Evolutionary conservation across 2,329 filamentous ascomycete genomes (phyloP), one percentile per base, ranked within the genome.

Genomic region (Verticillium nubilum): DNA sequence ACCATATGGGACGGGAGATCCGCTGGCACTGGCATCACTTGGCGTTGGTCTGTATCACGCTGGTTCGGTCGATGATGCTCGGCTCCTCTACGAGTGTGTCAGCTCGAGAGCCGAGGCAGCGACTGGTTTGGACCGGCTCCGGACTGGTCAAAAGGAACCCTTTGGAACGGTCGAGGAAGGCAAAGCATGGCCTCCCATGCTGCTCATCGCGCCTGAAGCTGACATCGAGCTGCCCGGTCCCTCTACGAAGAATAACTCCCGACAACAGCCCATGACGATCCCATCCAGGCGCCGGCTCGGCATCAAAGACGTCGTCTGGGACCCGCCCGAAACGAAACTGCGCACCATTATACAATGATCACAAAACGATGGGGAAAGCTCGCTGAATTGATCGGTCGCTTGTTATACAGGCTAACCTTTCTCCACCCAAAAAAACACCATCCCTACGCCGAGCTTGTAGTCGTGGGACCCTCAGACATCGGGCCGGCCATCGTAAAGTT

Each of bases 21-120:
- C 88, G 1, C 68, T 91, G 55, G 76, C 77, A 47, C 73, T 90
- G 52, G 86, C 87, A 23, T 84, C 80, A 63, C 73, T 86, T 57
- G 84, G 84, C 1, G 84, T 90, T 0, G 87, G 86, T 0, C 67
- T 91, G 3, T 91, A 91, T 67, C 87, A 90, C 62, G 82, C 84
- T 1, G 87, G 87, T 0, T 88, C 85, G 1, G 79, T 78, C 60
- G 67, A 72, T 17, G 86, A 88, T 67, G 81, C 85, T 0, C 77
- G 82, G 61, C 61, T 86, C 4, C 71, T 91, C 54, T 89, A 75
- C 47, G 69, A 67, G 5, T 74, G 73, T 55, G 67, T 76, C 31
- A 75, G 72, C 62, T 70, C 65, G 64, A 65, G 70, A n/a, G 72
- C 73, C n/a, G 67, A 67, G 12, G 64, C 56, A 56, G 73, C 73